Percentiles rank a stretch among this genome's conserved stretches.
phyloP scores from a whole-genome alignment of 1,284 basidiomycete genomes.

The Ganoderma leucocontextum region DNA sequence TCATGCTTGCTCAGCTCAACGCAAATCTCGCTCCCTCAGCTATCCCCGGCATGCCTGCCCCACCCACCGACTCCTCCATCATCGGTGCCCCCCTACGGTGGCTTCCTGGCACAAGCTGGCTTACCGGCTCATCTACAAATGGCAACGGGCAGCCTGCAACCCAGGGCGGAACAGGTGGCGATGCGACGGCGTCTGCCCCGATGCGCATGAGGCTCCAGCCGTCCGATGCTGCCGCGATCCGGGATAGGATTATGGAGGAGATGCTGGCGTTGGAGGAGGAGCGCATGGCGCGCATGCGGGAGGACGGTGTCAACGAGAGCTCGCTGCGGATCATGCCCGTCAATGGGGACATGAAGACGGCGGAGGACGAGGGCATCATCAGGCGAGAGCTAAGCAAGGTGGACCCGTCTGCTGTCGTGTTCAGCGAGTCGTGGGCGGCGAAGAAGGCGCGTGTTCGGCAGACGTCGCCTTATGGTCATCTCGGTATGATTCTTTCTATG shows the following conservation, averaged over 20 bases:
- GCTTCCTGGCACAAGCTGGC: constrained; percentile 66
- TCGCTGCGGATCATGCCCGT: constrained; percentile 59
- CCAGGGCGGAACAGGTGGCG: constrained; percentile 35
- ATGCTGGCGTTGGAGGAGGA: constrained; percentile 98
- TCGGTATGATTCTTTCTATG: constrained; percentile 60
- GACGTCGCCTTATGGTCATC: constrained; percentile 94
- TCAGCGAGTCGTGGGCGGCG: constrained; percentile 93
- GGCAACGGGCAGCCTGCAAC: constrained; percentile 44
- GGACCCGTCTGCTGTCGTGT: constrained; percentile 95
- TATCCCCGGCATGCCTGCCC: constrained; percentile 45
- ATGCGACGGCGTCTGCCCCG: constrained; percentile 38
- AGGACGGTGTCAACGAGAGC: constrained; percentile 64
- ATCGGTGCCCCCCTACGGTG: constrained; percentile 54
- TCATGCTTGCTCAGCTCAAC: constrained; percentile 98
- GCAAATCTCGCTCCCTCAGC: constrained; percentile 66
- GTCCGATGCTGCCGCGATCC: constrained; percentile 88
- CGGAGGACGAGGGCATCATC: constrained; percentile 92
- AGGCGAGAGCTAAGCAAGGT: constrained; percentile 93
- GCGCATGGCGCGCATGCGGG: constrained; percentile 93
- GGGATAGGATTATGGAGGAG: constrained; percentile 97
- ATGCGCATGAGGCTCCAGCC: constrained; percentile 75
- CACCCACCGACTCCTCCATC: constrained; percentile 39
- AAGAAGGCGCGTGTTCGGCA: constrained; percentile 97
- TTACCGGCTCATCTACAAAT: constrained; percentile 32
- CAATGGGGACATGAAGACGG: constrained; percentile 62